Base-by-base conservation (phyloP, 768 basidiomycete species). In the Mycena olivaceomarginata region DNA sequence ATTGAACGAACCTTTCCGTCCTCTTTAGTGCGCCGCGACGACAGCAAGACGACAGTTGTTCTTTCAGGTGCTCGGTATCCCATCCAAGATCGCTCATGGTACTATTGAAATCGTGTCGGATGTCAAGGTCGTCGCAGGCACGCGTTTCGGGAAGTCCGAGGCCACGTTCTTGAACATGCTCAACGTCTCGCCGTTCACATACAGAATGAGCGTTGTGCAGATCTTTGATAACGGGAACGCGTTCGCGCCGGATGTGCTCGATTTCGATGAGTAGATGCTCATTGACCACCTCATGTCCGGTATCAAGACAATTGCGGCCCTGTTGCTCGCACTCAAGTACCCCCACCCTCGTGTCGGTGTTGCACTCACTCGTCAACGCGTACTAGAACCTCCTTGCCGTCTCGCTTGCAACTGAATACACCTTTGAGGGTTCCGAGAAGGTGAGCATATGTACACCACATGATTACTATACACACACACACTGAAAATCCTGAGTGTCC, bases 61-160 rank as follows among this genome's bases (percentile, higher is more conserved):
- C n/a, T n/a, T n/a, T n/a, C n/a, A n/a, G n/a, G 98, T 98, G 74
- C 94, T 99, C 84, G 94, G 95, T 90, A 98, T 99, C 88, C 98
- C 98, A 62, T 99, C 98, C 87, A 99, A 99, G 93, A 99, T 99
- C 81, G 98, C 98, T 67, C 95, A 98, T 94, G 98, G 98, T 91
- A 99, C 98, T 71, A 99, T 99, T 82, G 98, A 99, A 96, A 99
- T 99, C 85, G 96, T 98, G 76, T 92, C 94, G 80, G 98, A 99
- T 84, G 94, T 99, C 84, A 94, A 98, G 89, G 98, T 99, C 90
- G 96, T 99, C 84, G 88, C 94, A 70, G 98, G 98, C 77, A 94
- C 93, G 80, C 96, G 97, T 90, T 98, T 99, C 86, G 98, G 98
- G 81, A 84, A 94, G 41, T 99, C 98, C 88, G 98, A 99, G 89